phyloP scores from a whole-genome alignment of 1,284 basidiomycete species.

The Golubevia sp. region DNA sequence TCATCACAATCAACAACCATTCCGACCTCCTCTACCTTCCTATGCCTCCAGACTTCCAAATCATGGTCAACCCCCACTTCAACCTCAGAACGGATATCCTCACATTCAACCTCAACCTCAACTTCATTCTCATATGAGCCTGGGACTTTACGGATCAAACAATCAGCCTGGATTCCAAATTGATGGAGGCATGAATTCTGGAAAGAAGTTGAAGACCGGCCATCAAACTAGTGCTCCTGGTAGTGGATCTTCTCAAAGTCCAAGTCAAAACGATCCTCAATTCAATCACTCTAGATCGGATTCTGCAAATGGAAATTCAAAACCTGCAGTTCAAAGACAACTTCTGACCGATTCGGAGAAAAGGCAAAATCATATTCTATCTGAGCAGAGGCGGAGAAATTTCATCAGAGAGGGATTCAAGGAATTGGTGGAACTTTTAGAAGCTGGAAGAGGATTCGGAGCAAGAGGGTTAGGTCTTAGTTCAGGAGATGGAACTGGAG shows the following conservation, averaged over 20 bases:
- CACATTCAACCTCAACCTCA: not conserved
- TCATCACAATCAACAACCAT: not conserved
- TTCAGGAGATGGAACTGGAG: conserved; percentile 52
- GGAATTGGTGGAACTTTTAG: conserved; percentile 52
- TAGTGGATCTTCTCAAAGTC: no score
- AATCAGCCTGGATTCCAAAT: conserved; percentile 8
- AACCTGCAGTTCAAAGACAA: conserved; percentile 9
- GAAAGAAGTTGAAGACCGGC: conserved; percentile 40
- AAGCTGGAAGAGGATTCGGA: conserved; percentile 47
- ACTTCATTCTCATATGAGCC: conserved; percentile 4
- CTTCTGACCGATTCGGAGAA: conserved; percentile 48
- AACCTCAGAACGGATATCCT: not conserved
- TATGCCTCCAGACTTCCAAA: conserved; percentile 3
- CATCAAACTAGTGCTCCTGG: conserved; percentile 13
- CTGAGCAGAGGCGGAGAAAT: conserved; percentile 54
- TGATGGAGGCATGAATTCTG: conserved; percentile 7
- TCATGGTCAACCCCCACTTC: not conserved
- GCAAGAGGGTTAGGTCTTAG: conserved; percentile 54
- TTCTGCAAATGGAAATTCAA: no score
- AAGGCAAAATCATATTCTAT: conserved; percentile 51
- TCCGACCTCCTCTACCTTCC: conserved; percentile 1
- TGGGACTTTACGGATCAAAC: not conserved
- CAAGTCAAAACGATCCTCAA: no score
- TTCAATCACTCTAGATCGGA: no score
- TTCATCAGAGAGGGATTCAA: conserved; percentile 57